Evolutionary conservation across 768 basidiomycete genomes (phyloP).

Genomic region (Artomyces pyxidatus): DNA sequence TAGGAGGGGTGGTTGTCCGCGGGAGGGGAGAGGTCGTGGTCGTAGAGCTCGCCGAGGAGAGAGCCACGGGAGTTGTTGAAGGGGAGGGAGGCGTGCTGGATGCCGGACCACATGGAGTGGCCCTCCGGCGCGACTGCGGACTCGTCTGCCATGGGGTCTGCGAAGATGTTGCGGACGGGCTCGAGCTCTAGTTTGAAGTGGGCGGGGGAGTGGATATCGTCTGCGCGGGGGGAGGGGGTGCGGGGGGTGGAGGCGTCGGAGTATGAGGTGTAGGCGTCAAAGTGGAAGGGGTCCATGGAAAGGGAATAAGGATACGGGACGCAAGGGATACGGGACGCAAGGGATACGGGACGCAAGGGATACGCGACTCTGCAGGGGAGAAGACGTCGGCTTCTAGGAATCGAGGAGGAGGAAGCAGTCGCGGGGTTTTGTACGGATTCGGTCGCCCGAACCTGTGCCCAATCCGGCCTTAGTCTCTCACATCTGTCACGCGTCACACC

Average conservation of each 20-base stretch:
- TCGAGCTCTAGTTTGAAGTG: conserved; percentile 38
- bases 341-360: conserved; percentile 7
- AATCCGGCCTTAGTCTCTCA: conserved; percentile 10
- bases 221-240: conserved; percentile 55
- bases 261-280: conserved; percentile 58
- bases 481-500: conserved; percentile 6
- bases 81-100: conserved; percentile 23
- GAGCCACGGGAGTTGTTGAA: conserved; percentile 38
- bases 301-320: conserved; percentile 11
- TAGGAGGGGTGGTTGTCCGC: conserved; percentile 24
- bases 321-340: conserved; percentile 7
- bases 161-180: conserved; percentile 45
- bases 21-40: conserved; percentile 40
- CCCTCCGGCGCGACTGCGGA: conserved; percentile 30
- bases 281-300: conserved; percentile 36
- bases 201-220: conserved; percentile 23
- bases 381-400: conserved; percentile 11
- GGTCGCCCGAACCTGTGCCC: conserved; percentile 16
- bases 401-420: conserved; percentile 15
- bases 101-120: conserved; percentile 30
- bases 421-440: conserved; percentile 18
- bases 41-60: conserved; percentile 67
- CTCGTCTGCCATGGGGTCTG: conserved; percentile 36
- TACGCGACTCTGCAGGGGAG: conserved; percentile 13
- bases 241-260: conserved; percentile 64